phyloP scores from a whole-genome alignment of 139 green algal species.

The Haematococcus sp. region DNA sequence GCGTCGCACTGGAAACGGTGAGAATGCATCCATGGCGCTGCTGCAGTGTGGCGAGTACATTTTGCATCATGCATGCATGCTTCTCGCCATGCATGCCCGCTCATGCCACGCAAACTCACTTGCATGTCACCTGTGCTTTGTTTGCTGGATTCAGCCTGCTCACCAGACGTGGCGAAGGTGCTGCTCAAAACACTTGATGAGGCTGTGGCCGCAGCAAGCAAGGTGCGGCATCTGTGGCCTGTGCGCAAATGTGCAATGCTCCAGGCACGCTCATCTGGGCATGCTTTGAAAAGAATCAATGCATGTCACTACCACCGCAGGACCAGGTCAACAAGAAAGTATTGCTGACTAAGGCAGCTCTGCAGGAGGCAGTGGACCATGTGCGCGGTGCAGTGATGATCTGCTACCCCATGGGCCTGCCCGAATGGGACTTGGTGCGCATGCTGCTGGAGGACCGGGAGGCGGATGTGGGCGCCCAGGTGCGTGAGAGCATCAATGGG shows the following conservation, averaged over 20 bases:
- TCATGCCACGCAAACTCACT: neutral
- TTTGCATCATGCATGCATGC: slow-evolving; percentile 1
- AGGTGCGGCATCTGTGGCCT: slow-evolving; percentile 28
- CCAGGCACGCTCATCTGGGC: neutral
- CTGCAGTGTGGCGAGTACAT: neutral
- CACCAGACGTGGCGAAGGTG: slow-evolving; percentile 53
- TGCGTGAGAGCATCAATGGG: too few species aligned
- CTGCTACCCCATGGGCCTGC: slow-evolving; percentile 82
- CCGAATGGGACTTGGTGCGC: slow-evolving; percentile 76
- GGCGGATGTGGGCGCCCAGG: slow-evolving; percentile 51
- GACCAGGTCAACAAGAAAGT: slow-evolving; percentile 52
- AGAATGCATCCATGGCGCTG: too few species aligned
- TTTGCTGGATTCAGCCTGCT: slow-evolving; percentile 43
- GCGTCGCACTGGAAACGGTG: slow-evolving; percentile 68
- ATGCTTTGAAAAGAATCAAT: too few species aligned
- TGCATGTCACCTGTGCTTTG: neutral
- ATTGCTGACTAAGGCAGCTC: slow-evolving; percentile 44
- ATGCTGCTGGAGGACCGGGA: slow-evolving; percentile 64
- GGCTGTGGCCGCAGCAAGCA: slow-evolving; percentile 43
- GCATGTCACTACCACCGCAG: too few species aligned
- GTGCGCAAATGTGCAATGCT: neutral
- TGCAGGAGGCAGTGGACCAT: slow-evolving; percentile 65
- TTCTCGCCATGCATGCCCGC: neutral
- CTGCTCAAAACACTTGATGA: slow-evolving; percentile 62
- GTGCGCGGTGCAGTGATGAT: slow-evolving; percentile 82